Evolutionary conservation across 2,329 filamentous ascomycete genomes (phyloP).

Genomic region (Scytalidium sp.): DNA sequence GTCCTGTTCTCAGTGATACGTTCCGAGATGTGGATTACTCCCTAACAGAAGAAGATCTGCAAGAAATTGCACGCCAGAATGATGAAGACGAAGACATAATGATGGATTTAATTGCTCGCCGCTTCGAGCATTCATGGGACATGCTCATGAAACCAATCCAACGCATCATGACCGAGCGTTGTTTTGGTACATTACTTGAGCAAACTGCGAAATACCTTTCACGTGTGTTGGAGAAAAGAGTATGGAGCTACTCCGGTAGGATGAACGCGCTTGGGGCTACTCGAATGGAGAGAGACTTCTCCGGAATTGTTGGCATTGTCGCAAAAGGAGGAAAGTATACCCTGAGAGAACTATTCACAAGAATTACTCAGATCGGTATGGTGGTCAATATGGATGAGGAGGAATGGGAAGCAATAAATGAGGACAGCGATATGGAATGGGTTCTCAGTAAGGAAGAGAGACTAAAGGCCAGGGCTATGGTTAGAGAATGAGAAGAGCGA

Average conservation of each 20-base stretch:
- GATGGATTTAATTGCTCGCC: constrained; percentile 60
- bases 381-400: constrained; percentile 94
- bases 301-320: constrained; percentile 67
- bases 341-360: constrained; percentile 72
- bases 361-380: constrained; percentile 77
- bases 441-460: constrained; percentile 72
- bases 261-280: constrained; percentile 81
- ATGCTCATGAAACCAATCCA: constrained; percentile 80
- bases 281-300: constrained; percentile 79
- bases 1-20: constrained; percentile 79
- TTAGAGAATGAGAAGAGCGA: constrained; percentile 33
- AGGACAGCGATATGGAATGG: constrained; percentile 62
- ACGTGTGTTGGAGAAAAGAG: constrained; percentile 79
- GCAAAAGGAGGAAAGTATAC: constrained; percentile 70
- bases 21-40: constrained; percentile 92
- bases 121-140: constrained; percentile 85
- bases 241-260: constrained; percentile 76
- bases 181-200: constrained; percentile 74
- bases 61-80: constrained; percentile 50
- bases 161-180: constrained; percentile 75
- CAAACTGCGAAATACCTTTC: constrained; percentile 73
- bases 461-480: constrained; percentile 66
- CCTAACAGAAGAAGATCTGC: constrained; percentile 59
- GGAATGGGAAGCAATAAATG: constrained; percentile 79
- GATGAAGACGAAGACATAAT: constrained; percentile 36